Base-by-base conservation (phyloP, 2,329 filamentous ascomycete genomes). In the Penicillium rolfsii region DNA sequence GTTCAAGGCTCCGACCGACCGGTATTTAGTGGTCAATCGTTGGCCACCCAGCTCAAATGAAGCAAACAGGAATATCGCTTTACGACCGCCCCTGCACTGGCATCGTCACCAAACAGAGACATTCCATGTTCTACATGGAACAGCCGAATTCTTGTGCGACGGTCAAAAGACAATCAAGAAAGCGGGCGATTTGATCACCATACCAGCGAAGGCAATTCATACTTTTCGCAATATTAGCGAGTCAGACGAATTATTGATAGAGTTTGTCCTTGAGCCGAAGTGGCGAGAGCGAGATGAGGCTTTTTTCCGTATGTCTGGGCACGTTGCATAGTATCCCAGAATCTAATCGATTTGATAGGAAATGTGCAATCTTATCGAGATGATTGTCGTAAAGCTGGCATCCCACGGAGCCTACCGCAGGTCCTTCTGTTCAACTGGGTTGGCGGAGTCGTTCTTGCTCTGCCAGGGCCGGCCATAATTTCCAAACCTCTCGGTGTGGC, bases 341-440 rank as follows among this genome's bases (percentile, higher is more conserved):
- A 19, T 33, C 9, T 59, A 22, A 33, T 5, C 4, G n/a, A 12
- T 4, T 36, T 2, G 5, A 1, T n/a, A 63, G 61, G 61, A 26
- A 63, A 63, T 30, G 61, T 60, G 9, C 61, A 63, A 55, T 63
- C 61, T 19, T 63, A 63, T 41, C 61, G 61, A 12, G 61, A 63
- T 52, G 61, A 63, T 22, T 63, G 61, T 35, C 58, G 58, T 24
- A 58, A 58, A 40, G 58, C 61, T 5, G 58, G 61, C 2, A 11
- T 55, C 4, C 3, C 30, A 24, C 55, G 61, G 14, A 63, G 58
- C 40, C 12, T 63, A 16, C 61, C 61, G 0, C 61, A 63, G 28
- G 50, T 63, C 2, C 38, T 63, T 7, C 49, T 63, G 0, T 63
- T 63, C 9, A 63, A 63, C 16, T 63, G 50, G 45, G 45, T 55